Conservation (phyloP, 2,329 filamentous ascomycete genomes). For the Ophiocordyceps unilateralis region DNA sequence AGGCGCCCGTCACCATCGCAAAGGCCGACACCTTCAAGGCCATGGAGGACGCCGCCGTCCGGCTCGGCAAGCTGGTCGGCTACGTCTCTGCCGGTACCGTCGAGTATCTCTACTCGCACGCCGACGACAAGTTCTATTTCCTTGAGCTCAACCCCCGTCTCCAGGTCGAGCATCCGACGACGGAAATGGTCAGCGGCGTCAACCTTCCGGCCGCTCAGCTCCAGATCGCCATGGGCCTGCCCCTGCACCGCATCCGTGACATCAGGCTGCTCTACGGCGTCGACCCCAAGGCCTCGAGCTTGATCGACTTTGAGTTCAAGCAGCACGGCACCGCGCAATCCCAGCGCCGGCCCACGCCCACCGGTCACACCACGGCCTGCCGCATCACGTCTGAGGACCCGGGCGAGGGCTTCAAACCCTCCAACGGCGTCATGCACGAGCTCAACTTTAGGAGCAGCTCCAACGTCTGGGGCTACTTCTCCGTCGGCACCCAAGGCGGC, state of each 20-base stretch:
- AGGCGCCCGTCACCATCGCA: conserved; percentile 93
- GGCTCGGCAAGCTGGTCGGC: conserved; percentile 81
- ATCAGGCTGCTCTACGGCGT: conserved; percentile 93
- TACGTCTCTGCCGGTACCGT: conserved; percentile 98
- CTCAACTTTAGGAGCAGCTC: conserved; percentile 97
- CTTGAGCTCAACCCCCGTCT: conserved; percentile 96
- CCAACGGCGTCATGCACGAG: conserved; percentile 96
- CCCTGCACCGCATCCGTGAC: conserved; percentile 85
- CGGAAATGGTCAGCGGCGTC: conserved; percentile 97
- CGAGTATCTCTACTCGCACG: conserved; percentile 95
- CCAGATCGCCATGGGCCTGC: conserved; percentile 97
- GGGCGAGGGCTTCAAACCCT: conserved; percentile 98
- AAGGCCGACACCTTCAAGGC: conserved; percentile 75
- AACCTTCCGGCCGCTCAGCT: conserved; percentile 94
- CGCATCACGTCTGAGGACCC: conserved; percentile 98
- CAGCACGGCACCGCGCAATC: conserved; percentile 65
- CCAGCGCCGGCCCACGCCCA: conserved; percentile 80
- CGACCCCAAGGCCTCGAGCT: conserved; percentile 68
- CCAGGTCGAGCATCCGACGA: conserved; percentile 97
- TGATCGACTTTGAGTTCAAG: conserved; percentile 95
- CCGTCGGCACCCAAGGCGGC: conserved; percentile 85
- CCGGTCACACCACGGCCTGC: conserved; percentile 94
- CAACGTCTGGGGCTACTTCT: conserved; percentile 99
- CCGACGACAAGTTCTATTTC: conserved; percentile 99
- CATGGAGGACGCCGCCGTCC: conserved; percentile 94